These are phyloP conservation scores for Globisporangium barbulae DNA, from an alignment of 352 stramenopile species.

Conservation along the genomic window DNA sequence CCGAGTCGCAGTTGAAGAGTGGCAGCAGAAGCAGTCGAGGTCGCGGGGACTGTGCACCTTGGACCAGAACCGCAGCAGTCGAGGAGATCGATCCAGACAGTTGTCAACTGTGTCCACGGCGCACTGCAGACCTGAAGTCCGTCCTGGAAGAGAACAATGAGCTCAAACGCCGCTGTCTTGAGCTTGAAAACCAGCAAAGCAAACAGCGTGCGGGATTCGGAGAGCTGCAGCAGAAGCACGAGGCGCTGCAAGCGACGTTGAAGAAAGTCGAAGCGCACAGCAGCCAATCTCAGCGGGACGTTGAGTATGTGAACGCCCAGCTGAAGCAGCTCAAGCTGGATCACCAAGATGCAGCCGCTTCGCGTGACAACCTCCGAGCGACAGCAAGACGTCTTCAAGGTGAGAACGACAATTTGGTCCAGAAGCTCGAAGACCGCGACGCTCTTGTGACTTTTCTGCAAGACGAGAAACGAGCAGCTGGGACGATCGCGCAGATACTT, in stretches of 20 bases:
- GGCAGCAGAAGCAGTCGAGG: not conserved
- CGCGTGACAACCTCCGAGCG: constrained; percentile 19
- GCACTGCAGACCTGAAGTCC: constrained; percentile 2
- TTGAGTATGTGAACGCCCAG: constrained; percentile 7
- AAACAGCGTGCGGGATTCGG: constrained; percentile 23
- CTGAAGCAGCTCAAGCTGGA: constrained; percentile 17
- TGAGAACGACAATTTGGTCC: constrained; percentile 17
- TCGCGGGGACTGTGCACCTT: not conserved
- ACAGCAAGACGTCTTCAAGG: constrained; percentile 10
- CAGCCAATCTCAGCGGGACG: constrained; percentile 8
- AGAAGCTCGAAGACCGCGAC: constrained; percentile 13
- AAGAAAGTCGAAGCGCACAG: constrained; percentile 17
- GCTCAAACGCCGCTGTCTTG: constrained; percentile 40
- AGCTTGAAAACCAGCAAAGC: constrained; percentile 32
- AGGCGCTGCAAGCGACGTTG: constrained; percentile 22
- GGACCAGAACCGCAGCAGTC: not conserved
- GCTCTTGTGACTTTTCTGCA: constrained; percentile 1
- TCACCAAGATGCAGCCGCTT: constrained; percentile 2
- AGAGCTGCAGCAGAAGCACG: constrained; percentile 24
- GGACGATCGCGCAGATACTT: constrained; percentile 11
- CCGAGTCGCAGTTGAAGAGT: not conserved
- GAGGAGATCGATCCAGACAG: not conserved
- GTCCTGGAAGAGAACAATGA: constrained; percentile 20
- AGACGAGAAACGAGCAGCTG: constrained; percentile 5
- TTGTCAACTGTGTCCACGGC: constrained; percentile 16